Conservation (phyloP, 2,329 filamentous ascomycete genomes). For the Geosmithia morbida region DNA sequence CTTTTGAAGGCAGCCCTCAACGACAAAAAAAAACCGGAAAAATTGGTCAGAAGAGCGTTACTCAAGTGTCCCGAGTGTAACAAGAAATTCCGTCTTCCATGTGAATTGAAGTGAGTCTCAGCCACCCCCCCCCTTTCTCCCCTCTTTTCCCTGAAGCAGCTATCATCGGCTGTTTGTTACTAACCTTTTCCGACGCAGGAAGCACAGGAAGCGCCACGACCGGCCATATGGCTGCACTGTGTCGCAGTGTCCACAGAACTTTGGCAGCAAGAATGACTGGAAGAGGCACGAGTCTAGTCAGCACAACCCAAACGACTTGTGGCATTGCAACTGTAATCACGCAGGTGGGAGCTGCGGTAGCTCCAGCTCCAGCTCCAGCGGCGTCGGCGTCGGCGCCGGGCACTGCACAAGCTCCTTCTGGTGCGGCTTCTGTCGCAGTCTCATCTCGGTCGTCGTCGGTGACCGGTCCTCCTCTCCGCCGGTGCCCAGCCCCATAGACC, state of each 20-base stretch:
- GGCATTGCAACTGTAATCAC: constrained; percentile 44
- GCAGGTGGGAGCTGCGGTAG: too few relatives aligned
- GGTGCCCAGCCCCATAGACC: neutral
- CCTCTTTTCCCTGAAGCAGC: neutral
- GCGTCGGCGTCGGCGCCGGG: constrained; percentile 17
- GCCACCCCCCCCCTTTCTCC: neutral
- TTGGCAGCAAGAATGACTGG: constrained; percentile 93
- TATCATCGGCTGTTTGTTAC: too few relatives aligned
- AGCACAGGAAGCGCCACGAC: constrained; percentile 70
- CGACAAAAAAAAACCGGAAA: neutral
- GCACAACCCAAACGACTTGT: constrained; percentile 58
- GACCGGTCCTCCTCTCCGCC: too few relatives aligned
- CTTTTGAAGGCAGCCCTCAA: neutral
- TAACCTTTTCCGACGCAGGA: constrained; percentile 46
- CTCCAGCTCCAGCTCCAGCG: too few relatives aligned
- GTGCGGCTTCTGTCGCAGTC: constrained; percentile 66
- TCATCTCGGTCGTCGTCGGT: neutral
- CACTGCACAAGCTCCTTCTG: constrained; percentile 58
- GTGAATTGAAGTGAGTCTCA: constrained; percentile 39
- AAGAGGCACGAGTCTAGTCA: constrained; percentile 78
- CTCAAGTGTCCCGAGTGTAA: constrained; percentile 14
- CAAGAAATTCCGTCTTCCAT: constrained; percentile 33
- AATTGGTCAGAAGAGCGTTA: neutral
- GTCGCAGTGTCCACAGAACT: constrained; percentile 50
- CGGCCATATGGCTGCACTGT: constrained; percentile 76